Base-by-base conservation (phyloP, 306 rosid genomes). In the Cicer yamashitae region DNA sequence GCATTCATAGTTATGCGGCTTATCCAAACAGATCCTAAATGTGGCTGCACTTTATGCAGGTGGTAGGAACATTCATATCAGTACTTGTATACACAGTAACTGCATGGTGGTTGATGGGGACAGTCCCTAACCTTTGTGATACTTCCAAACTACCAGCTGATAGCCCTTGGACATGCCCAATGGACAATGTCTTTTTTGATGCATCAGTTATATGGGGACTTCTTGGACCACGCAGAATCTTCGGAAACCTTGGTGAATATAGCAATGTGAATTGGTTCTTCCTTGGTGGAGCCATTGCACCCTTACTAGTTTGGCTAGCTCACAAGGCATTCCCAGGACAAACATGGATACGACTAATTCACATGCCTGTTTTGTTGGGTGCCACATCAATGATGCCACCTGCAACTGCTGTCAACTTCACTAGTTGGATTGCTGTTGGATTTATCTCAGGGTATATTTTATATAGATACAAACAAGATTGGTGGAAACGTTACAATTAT, bases 141-240 rank as follows among this genome's bases (percentile, higher is more conserved):
- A 83, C 82, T 47, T 57, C 87, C 56, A 20, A 18, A 53, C 70
- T 90, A 8, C 41, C 69, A 12, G 2, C 25, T n/a, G 89, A 82
- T 71, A 90, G 94, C 87, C 96, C 92, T 10, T 92, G 98, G 96
- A 83, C 77, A 5, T 92, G 96, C 58, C 96, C 96, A 5, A 84
- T 84, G 89, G 98, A 92, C 67, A 87, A 79, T 0, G 92, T 90
- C 40, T 90, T 93, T 86, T 93, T 65, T 10, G 92, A 89, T 25
- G 96, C 98, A 12, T 89, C 96, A 6, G 94, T 93, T 44, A 90
- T 93, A 30, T 93, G 96, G 96, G 98, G 98, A 22, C 92, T 90
- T 8, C 89, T 92, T 10, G 96, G 98, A 9, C 98, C 96, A 0
- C 92, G 96, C 34, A 86, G 94, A 77, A 88, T 92, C 80, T 92